phyloP scores from a whole-genome alignment of 129 eudicot species.

The Artemisia annua region DNA sequence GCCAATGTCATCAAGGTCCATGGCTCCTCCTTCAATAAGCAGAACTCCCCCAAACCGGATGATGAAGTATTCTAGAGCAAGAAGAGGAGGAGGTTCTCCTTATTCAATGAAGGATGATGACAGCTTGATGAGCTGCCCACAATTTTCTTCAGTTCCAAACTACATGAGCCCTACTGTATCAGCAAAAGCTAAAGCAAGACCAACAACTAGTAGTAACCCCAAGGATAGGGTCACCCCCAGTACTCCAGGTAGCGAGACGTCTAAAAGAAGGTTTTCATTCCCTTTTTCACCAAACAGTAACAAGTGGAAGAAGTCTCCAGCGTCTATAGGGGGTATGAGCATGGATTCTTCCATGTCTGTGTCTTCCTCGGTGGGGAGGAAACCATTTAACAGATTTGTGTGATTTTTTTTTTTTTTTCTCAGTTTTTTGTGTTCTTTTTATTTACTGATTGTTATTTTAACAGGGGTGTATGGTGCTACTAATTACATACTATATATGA shows the following conservation, averaged over 20 bases:
- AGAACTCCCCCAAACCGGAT: slow-evolving; percentile 45
- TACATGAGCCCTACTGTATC: slow-evolving; percentile 80
- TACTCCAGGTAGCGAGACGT: slow-evolving; percentile 52
- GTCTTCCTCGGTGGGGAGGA: slow-evolving; percentile 48
- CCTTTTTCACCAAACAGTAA: slow-evolving; percentile 49
- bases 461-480: slow-evolving; percentile 15
- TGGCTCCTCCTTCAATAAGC: slow-evolving; percentile 47
- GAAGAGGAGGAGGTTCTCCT: slow-evolving; percentile 33
- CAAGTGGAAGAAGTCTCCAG: slow-evolving; percentile 29
- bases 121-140: slow-evolving; percentile 87
- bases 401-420: slow-evolving; percentile 45
- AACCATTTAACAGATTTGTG: slow-evolving; percentile 86
- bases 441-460: slow-evolving; percentile 5
- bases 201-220: slow-evolving; percentile 42
- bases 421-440: neutral
- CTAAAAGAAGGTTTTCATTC: slow-evolving; percentile 67
- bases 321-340: slow-evolving; percentile 60
- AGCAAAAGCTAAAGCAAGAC: slow-evolving; percentile 74
- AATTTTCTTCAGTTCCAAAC: slow-evolving; percentile 78
- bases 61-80: slow-evolving; percentile 34
- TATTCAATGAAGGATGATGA: slow-evolving; percentile 63
- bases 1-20: slow-evolving; percentile 45
- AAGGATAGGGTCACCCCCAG: slow-evolving; percentile 48
- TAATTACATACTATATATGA: neutral
- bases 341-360: slow-evolving; percentile 56